Conservation (phyloP, 148 eudicot genomes). For the Tetragonia tetragonoides region DNA sequence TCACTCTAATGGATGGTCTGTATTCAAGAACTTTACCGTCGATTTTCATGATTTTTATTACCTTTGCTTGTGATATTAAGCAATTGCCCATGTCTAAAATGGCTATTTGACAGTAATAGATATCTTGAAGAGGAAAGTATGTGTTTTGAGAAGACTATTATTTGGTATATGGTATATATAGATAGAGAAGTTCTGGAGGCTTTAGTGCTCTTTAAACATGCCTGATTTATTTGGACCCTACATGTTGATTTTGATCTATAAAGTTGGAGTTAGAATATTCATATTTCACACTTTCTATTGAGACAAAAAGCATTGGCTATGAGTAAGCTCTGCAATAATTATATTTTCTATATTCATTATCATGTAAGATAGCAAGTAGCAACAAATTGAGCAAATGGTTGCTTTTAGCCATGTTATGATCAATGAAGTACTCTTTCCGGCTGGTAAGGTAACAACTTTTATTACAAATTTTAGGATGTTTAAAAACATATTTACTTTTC, state of each 20-base stretch:
- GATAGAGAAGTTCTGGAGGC: background rate
- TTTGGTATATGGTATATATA: constrained; percentile 1
- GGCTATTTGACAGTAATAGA: background rate
- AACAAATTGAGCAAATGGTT: background rate
- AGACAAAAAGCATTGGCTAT: constrained; percentile 17
- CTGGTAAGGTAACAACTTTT: too few species aligned
- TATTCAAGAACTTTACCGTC: constrained; percentile 49
- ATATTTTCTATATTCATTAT: constrained; percentile 17
- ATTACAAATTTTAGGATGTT: too few species aligned
- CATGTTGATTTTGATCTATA: constrained; percentile 17
- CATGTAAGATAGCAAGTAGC: constrained; percentile 3
- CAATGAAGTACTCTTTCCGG: too few species aligned
- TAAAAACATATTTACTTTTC: too few species aligned
- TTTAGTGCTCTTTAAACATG: constrained; percentile 8
- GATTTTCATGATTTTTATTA: constrained; percentile 34
- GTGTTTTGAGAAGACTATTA: constrained; percentile 7
- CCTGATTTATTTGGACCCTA: constrained; percentile 20
- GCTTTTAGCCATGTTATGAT: background rate
- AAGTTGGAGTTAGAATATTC: constrained; percentile 12
- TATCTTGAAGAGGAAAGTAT: background rate
- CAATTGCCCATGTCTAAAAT: constrained; percentile 60
- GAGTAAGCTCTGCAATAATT: constrained; percentile 17
- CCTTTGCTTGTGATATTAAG: constrained; percentile 38
- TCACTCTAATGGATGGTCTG: constrained; percentile 39
- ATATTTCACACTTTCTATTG: constrained; percentile 2